phyloP scores from a whole-genome alignment of 805 yeast genomes.

The Wickerhamiella lipophila region DNA sequence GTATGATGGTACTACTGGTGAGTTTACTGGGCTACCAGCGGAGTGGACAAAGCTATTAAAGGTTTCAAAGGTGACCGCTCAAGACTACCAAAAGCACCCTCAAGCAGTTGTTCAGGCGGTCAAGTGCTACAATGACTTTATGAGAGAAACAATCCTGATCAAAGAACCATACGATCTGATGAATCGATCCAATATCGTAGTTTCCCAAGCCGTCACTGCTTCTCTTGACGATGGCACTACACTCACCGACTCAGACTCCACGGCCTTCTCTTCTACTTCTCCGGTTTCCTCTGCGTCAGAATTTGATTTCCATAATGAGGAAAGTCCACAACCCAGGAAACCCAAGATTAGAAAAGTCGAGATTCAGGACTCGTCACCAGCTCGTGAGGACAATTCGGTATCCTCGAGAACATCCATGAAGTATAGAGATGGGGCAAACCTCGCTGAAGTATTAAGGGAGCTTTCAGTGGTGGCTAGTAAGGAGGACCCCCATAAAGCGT shows the following conservation, averaged over 20 bases:
- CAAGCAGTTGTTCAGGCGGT: conserved; percentile 84
- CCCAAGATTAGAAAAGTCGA: no score
- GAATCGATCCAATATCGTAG: not conserved
- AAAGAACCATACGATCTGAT: not conserved
- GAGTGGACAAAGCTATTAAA: conserved; percentile 79
- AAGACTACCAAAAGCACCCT: conserved; percentile 78
- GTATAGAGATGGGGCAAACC: not conserved
- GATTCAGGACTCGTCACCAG: no score
- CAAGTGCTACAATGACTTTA: conserved; percentile 44
- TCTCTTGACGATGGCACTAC: not conserved
- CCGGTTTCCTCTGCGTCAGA: not conserved
- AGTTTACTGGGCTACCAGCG: conserved; percentile 76
- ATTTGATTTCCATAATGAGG: not conserved
- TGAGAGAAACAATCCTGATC: not conserved
- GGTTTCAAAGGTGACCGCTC: conserved; percentile 71
- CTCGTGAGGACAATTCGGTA: not conserved
- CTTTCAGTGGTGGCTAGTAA: not conserved
- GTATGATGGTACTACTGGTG: conserved; percentile 63
- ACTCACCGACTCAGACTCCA: not conserved
- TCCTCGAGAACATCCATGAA: not conserved
- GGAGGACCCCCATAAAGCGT: not conserved
- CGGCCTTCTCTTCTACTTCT: not conserved
- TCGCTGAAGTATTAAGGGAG: not conserved
- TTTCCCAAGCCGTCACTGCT: not conserved
- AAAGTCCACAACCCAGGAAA: not conserved